Conservation (phyloP, 805 yeast species). For the Debaryomyces prosopidis region DNA sequence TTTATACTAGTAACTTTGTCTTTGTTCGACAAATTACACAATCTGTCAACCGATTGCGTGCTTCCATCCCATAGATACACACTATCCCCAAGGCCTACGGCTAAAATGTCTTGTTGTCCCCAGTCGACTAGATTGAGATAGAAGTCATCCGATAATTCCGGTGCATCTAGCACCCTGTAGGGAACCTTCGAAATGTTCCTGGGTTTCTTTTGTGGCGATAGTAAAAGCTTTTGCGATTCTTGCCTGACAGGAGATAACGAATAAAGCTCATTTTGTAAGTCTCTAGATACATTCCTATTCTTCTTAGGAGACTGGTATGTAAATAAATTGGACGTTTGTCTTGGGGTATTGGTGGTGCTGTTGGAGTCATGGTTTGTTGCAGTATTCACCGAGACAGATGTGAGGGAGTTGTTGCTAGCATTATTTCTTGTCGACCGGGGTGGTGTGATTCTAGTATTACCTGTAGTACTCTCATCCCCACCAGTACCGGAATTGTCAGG, state of each 20-base stretch:
- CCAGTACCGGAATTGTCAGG: constrained; percentile 3
- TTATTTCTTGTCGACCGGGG: constrained; percentile 15
- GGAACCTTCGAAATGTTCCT: constrained; percentile 85
- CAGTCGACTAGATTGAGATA: constrained; percentile 91
- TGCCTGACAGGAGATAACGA: constrained; percentile 85
- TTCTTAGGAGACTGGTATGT: constrained; percentile 74
- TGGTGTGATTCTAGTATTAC: constrained; percentile 21
- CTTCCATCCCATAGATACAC: constrained; percentile 91
- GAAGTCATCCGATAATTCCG: constrained; percentile 91
- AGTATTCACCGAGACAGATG: constrained; percentile 1
- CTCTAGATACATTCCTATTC: constrained; percentile 60
- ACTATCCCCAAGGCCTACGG: constrained; percentile 85
- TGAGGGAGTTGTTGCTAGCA: constrained; percentile 3
- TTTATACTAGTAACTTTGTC: constrained; percentile 81
- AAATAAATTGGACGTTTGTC: constrained; percentile 58
- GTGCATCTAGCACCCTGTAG: constrained; percentile 92
- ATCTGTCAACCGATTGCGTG: constrained; percentile 76
- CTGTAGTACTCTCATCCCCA: constrained; percentile 2
- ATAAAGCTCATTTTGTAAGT: constrained; percentile 71
- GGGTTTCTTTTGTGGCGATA: constrained; percentile 80
- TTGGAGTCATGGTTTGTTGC: constrained; percentile 8
- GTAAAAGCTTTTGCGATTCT: constrained; percentile 75
- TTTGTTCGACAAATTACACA: constrained; percentile 64
- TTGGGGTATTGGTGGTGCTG: constrained; percentile 35
- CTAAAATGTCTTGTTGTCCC: constrained; percentile 87